Conservation (phyloP, 257 asterid genomes). For the Nicotiana attenuata region DNA sequence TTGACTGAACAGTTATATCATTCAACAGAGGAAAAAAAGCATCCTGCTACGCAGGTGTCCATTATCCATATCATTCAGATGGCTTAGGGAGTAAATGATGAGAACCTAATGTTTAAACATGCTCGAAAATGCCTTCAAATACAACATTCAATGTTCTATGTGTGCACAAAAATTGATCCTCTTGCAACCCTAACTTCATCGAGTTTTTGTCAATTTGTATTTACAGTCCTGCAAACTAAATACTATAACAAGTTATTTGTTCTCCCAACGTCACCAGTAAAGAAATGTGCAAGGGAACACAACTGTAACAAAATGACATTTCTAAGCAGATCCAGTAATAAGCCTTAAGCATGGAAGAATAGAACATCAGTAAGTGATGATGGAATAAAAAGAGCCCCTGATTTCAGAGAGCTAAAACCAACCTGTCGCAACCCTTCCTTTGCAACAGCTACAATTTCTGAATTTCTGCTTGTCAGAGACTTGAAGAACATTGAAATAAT, state of each 20-base stretch:
- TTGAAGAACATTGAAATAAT: conserved; percentile 96
- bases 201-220: neutral
- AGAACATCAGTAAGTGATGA: neutral
- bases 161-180: neutral
- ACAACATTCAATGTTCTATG: neutral
- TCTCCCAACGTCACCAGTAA: neutral
- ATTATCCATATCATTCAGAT: neutral
- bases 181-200: neutral
- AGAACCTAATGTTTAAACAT: neutral
- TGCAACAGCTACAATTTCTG: conserved; percentile 96
- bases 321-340: neutral
- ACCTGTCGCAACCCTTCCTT: conserved; percentile 99
- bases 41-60: neutral
- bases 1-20: neutral
- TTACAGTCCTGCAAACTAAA: neutral
- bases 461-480: conserved; percentile 81
- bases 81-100: conserved; percentile 2
- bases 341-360: neutral
- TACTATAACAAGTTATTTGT: neutral
- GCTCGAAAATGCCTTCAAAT: neutral
- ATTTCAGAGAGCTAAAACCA: conserved; percentile 13
- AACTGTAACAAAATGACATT: neutral
- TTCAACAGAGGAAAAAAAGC: neutral
- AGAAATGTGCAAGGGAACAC: neutral
- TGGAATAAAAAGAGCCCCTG: neutral